Conservation (phyloP, 257 asterid species). For the Solanum etuberosum region DNA sequence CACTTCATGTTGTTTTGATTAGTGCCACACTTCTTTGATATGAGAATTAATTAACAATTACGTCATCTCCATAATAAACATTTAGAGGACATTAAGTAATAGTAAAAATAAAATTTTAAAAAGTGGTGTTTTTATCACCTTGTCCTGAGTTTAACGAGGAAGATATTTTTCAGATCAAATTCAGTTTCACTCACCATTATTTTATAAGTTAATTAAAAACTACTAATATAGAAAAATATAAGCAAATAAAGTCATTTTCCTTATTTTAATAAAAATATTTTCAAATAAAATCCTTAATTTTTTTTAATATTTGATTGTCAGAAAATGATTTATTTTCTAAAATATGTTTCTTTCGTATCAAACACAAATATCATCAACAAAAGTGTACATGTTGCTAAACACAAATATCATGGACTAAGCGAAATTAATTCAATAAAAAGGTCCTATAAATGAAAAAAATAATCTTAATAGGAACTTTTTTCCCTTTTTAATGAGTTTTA, state of each 20-base stretch:
- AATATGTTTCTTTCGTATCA: not conserved
- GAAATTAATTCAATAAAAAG: not conserved
- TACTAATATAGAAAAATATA: not conserved
- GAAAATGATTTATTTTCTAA: not conserved
- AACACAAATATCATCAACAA: not conserved
- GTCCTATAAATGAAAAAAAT: not conserved
- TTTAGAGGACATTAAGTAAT: not conserved
- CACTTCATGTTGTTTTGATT: not conserved
- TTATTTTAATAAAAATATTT: not conserved
- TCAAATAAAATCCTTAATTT: not conserved
- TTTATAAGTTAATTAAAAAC: not conserved
- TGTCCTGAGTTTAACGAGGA: not conserved
- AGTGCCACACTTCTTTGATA: not conserved
- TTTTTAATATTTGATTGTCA: not conserved
- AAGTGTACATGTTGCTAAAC: not conserved
- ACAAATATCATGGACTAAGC: not conserved
- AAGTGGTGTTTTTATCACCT: not conserved
- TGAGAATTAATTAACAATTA: not conserved
- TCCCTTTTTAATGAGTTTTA: not conserved
- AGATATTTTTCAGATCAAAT: not conserved
- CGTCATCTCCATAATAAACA: not conserved
- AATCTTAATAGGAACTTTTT: rapidly evolving
- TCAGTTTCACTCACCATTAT: not conserved
- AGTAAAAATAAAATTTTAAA: not conserved
- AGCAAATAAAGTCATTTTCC: not conserved